Evolutionary conservation across 2,329 filamentous ascomycete species (phyloP).

Genomic region (Chaetomium olivaceum): DNA sequence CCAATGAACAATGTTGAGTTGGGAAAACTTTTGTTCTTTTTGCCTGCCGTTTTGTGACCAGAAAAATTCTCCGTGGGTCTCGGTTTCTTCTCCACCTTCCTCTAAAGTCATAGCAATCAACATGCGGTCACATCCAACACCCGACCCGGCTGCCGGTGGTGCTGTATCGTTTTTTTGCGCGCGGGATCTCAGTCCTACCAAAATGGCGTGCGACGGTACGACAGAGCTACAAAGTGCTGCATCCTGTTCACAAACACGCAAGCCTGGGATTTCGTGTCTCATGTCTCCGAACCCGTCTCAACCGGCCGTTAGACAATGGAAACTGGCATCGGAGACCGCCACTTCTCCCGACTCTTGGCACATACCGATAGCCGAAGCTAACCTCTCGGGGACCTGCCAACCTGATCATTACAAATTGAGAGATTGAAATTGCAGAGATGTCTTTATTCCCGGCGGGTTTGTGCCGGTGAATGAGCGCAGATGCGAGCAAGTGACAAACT

Average conservation of each 20-base stretch:
- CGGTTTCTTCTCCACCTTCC: constrained; percentile 10
- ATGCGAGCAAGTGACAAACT: too few species aligned
- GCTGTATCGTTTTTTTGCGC: background rate
- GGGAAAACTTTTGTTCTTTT: background rate
- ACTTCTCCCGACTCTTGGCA: background rate
- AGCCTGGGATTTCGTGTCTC: background rate
- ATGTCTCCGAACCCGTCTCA: background rate
- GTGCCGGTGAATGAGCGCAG: background rate
- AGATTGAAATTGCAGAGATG: too few species aligned
- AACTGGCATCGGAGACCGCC: background rate
- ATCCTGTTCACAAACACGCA: background rate
- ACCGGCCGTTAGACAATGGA: background rate
- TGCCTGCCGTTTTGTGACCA: background rate
- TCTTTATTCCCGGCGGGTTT: background rate
- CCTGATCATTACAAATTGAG: too few species aligned
- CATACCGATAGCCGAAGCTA: constrained; percentile 5
- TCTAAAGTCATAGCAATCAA: background rate
- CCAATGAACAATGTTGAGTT: background rate
- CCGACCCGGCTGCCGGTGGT: background rate
- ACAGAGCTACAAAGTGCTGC: background rate
- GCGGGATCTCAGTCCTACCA: background rate
- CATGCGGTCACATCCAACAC: background rate
- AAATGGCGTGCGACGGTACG: background rate
- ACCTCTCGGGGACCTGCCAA: background rate
- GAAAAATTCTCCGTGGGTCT: constrained; percentile 11